phyloP scores from a whole-genome alignment of 495 filamentous ascomycete species.

The Penicillium soppii region DNA sequence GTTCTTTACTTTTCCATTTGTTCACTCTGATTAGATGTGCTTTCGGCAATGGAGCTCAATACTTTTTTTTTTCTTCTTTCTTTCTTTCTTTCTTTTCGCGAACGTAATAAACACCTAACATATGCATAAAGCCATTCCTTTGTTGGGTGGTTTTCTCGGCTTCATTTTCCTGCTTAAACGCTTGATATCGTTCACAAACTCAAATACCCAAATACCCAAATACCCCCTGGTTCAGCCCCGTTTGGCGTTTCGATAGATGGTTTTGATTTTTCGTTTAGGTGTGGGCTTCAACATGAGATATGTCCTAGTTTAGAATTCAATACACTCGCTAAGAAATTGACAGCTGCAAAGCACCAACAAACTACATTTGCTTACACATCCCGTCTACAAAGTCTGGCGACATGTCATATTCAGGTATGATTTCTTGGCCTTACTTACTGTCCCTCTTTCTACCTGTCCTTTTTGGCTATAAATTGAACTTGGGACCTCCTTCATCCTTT shows the following conservation, averaged over 20 bases:
- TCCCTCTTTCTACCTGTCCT: no score
- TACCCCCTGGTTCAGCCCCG: background rate
- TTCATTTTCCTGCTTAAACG: constrained; percentile 6
- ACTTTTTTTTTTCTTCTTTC: constrained; percentile 6
- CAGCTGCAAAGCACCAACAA: constrained; percentile 8
- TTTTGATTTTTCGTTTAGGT: constrained; percentile 1
- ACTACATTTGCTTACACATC: no score
- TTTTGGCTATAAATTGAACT: no score
- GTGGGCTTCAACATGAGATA: constrained; percentile 2
- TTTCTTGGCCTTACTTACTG: no score
- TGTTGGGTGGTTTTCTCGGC: constrained; percentile 6
- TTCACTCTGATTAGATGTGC: constrained; percentile 23
- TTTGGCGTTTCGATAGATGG: constrained; percentile 9
- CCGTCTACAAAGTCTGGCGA: no score
- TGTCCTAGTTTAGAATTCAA: constrained; percentile 9
- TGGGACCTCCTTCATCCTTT: no score
- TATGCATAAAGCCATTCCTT: constrained; percentile 22
- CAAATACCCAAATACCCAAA: constrained; percentile 20
- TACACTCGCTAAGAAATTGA: constrained; percentile 4
- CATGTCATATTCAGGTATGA: no score
- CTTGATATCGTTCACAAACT: constrained; percentile 21
- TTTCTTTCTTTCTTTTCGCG: background rate
- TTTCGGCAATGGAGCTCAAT: constrained; percentile 18
- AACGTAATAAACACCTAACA: constrained; percentile 20
- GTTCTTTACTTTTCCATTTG: constrained; percentile 9